phyloP scores from a whole-genome alignment of 345 rosid species.

The Lagerstroemia speciosa region DNA sequence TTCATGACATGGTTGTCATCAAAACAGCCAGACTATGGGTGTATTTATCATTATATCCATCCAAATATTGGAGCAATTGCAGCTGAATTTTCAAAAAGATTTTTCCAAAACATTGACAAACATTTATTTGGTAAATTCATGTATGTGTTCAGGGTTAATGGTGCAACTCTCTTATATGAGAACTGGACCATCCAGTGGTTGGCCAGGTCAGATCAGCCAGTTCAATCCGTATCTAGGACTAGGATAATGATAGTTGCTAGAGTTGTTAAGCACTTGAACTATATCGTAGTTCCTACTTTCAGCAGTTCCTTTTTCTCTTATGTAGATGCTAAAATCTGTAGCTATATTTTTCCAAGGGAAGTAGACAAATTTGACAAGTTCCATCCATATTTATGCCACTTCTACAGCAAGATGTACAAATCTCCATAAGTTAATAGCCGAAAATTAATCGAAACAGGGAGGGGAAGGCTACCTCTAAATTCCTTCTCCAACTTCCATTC shows the following conservation, averaged over 20 bases:
- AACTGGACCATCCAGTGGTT: background rate
- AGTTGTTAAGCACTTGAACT: background rate
- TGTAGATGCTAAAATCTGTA: too few species aligned
- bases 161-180: background rate
- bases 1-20: background rate
- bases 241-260: background rate
- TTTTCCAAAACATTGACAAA: background rate
- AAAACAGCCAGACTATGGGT: background rate
- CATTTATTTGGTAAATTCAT: background rate
- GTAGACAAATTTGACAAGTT: too few species aligned
- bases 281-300: background rate
- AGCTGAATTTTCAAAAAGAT: too few species aligned
- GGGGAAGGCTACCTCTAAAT: constrained; percentile 51
- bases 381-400: background rate
- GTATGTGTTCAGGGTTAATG: background rate
- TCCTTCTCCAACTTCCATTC: constrained; percentile 99
- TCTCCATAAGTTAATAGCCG: background rate
- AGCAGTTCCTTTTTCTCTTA: background rate
- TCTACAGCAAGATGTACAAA: background rate
- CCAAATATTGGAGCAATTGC: too few species aligned
- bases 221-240: background rate
- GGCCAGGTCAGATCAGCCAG: background rate
- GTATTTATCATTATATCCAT: too few species aligned
- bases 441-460: background rate
- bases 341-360: too few species aligned